Evolutionary conservation across 495 filamentous ascomycete genomes (phyloP).

Genomic region (Astrothelium subdiscretum): DNA sequence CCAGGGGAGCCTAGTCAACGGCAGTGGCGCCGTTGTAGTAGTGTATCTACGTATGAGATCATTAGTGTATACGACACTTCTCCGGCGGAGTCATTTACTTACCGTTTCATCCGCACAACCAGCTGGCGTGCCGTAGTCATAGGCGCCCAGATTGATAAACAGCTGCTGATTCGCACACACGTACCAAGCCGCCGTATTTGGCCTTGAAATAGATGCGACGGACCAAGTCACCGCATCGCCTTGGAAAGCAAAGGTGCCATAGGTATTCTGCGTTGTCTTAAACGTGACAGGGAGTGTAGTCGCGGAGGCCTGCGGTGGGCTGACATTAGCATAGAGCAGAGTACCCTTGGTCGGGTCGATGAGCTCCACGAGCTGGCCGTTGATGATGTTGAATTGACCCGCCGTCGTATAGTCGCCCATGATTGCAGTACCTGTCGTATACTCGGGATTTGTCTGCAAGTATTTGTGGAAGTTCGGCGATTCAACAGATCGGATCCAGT

Average conservation of each 20-base stretch:
- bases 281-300: conserved; percentile 31
- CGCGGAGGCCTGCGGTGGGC: neutral
- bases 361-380: conserved; percentile 44
- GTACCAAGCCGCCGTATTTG: conserved; percentile 47
- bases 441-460: conserved; percentile 43
- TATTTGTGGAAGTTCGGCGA: conserved; percentile 54
- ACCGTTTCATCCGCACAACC: conserved; percentile 51
- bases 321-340: conserved; percentile 31
- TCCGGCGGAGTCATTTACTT: conserved; percentile 13
- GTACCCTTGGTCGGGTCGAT: conserved; percentile 21
- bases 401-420: conserved; percentile 43
- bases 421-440: conserved; percentile 37
- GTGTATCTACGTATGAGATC: neutral
- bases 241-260: conserved; percentile 45
- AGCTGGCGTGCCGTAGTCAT: conserved; percentile 43
- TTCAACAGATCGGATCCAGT: conserved; percentile 50
- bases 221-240: conserved; percentile 48
- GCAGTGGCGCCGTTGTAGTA: neutral
- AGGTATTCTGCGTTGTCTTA: conserved; percentile 39
- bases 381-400: conserved; percentile 47
- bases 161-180: conserved; percentile 42
- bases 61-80: neutral
- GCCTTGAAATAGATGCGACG: conserved; percentile 34
- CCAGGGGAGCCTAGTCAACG: neutral
- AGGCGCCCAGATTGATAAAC: conserved; percentile 50